Base-by-base conservation (phyloP, 2,329 filamentous ascomycete species). In the Stagonosporopsis tanaceti region DNA sequence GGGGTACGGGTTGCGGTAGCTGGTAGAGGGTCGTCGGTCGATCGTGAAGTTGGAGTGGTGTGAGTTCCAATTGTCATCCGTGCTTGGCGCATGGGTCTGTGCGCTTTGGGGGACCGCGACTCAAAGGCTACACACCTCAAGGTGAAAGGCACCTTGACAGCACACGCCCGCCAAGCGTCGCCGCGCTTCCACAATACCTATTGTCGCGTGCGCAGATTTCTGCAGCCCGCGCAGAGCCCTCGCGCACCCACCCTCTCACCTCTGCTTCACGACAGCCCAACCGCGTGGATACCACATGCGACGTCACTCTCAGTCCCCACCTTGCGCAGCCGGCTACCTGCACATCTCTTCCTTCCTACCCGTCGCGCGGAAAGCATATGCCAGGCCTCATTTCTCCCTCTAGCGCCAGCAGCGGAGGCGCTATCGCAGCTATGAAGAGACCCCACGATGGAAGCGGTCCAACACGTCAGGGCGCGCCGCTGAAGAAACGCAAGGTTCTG, bases 401-500 rank as follows among this genome's bases (percentile, higher is more conserved):
- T 59, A 67, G 67, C 67, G 70, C 67, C 67, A 67, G 63, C 64
- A 70, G 66, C 62, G 63, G 65, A 62, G 67, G 69, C 63, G 61
- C 64, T 51, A 55, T 64, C 57, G 69, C 68, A 68, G 69, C 68
- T 64, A 75, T 74, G 69, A 77, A 76, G 68, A 65, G 72, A 53
- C 60, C 65, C 45, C 63, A 69, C 62, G 62, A 57, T 50, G 66
- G 55, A 27, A 69, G 66, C 35, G 50, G 64, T 41, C 53, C 53
- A 15, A 47, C 66, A 32, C 59, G 63, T n/a, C 64, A 66, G 30
- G 66, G 63, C 44, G 57, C 67, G 48, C 65, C 64, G 47, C 51
- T 61, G 17, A 77, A 76, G 68, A 74, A 74, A 61, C 70, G 70
- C 53, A 75, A 69, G 50, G 69, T 75, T 35, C 27, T 67, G n/a